Conservation (phyloP, 495 filamentous ascomycete species). For the Penicillium turbatum region DNA sequence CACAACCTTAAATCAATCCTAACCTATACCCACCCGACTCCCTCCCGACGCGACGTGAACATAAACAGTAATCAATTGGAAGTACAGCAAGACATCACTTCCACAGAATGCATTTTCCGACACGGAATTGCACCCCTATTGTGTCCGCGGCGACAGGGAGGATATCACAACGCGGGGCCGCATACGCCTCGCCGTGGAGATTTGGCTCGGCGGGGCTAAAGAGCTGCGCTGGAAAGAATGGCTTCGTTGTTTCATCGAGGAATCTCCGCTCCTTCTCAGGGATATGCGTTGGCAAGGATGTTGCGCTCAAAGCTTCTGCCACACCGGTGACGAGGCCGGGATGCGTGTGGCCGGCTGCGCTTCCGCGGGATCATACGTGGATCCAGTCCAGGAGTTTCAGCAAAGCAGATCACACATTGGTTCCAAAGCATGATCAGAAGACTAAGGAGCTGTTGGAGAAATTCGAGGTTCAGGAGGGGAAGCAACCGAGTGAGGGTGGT, state of each 20-base stretch:
- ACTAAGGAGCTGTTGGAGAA: conserved; percentile 23
- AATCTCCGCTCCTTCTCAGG: neutral
- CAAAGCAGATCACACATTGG: conserved; percentile 19
- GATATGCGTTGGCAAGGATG: neutral
- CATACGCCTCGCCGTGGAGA: conserved; percentile 1
- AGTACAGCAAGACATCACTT: neutral
- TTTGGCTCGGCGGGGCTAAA: neutral
- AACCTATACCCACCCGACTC: neutral
- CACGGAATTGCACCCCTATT: conserved; percentile 13
- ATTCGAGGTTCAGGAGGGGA: conserved; percentile 11
- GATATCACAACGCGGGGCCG: neutral
- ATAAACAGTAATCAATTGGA: neutral
- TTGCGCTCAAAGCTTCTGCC: neutral
- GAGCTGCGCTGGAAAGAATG: neutral
- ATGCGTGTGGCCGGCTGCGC: neutral
- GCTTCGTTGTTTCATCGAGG: neutral
- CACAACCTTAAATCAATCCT: neutral
- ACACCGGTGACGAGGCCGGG: neutral
- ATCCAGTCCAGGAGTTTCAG: conserved; percentile 16
- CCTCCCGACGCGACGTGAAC: neutral
- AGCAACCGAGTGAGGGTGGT: conserved; percentile 9
- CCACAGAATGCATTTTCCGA: conserved; percentile 10
- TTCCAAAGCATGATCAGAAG: conserved; percentile 16
- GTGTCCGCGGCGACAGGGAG: conserved; percentile 4
- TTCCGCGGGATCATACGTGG: neutral